These are phyloP conservation scores for Backusella circina DNA, from an alignment of 192 early-diverging fungal species.

Conservation along the genomic window DNA sequence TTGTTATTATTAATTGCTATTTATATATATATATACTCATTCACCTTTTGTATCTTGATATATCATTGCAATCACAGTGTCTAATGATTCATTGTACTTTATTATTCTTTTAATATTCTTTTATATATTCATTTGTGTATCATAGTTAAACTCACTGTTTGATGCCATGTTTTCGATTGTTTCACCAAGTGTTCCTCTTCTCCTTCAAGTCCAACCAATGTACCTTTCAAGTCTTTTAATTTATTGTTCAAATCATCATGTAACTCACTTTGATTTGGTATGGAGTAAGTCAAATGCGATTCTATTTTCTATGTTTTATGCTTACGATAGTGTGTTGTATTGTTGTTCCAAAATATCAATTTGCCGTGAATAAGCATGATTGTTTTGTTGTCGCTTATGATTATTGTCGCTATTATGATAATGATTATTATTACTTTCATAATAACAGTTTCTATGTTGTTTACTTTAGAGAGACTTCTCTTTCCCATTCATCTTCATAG, in stretches of 20 bases:
- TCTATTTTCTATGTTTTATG: neutral
- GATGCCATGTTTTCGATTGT: neutral
- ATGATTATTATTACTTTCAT: neutral
- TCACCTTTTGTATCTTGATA: neutral
- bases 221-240: neutral
- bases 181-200: neutral
- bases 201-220: neutral
- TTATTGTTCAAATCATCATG: neutral
- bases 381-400: neutral
- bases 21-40: neutral
- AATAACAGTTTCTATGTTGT: neutral
- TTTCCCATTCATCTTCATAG: constrained; percentile 12
- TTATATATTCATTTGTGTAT: neutral
- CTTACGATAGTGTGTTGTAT: neutral
- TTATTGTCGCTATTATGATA: neutral
- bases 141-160: neutral
- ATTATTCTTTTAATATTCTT: neutral
- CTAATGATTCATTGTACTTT: neutral
- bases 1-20: neutral
- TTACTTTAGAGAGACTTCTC: neutral
- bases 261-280: neutral
- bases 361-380: neutral
- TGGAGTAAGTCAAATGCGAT: too few species aligned
- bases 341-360: neutral
- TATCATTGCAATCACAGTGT: neutral